Conservation (phyloP, 345 rosid species). For the Pugionium dolabratum region DNA sequence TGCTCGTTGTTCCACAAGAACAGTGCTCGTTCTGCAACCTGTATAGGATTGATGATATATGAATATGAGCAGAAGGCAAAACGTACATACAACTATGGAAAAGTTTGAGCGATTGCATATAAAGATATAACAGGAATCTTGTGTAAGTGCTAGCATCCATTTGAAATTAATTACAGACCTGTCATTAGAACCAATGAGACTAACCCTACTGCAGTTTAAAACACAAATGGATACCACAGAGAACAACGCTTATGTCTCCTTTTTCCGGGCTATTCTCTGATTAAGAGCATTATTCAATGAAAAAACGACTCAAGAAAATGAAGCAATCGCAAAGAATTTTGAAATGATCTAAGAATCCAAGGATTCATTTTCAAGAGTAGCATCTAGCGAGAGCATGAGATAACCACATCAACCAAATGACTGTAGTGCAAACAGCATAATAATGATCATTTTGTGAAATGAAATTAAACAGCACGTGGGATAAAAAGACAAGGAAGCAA, state of each 20-base stretch:
- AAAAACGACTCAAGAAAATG: neutral
- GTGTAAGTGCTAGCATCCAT: constrained; percentile 1
- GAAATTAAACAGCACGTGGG: neutral
- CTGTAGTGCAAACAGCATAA: constrained; percentile 4
- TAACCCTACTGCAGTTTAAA: neutral
- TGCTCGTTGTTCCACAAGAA: constrained; percentile 92
- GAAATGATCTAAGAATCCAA: constrained; percentile 24
- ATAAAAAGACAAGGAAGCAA: neutral
- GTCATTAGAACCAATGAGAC: constrained; percentile 8
- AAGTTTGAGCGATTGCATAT: neutral
- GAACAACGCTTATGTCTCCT: neutral
- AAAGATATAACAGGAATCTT: constrained; percentile 17
- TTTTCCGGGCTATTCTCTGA: constrained; percentile 1
- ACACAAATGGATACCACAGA: no score
- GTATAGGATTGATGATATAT: constrained; percentile 10
- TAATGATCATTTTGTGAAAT: constrained; percentile 4
- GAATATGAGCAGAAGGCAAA: constrained; percentile 12
- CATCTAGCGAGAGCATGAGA: constrained; percentile 7
- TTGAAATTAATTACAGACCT: neutral
- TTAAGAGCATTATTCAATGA: constrained; percentile 9
- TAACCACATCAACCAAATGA: constrained; percentile 7
- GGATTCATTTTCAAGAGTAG: neutral
- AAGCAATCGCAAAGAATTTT: constrained; percentile 4
- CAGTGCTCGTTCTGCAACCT: constrained; percentile 88
- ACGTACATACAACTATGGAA: neutral